A percentile compares a stretch with the other conserved stretches of the same genome.
Conservation (phyloP, 2,329 filamentous ascomycete species). For the Elsinoe perseae region DNA sequence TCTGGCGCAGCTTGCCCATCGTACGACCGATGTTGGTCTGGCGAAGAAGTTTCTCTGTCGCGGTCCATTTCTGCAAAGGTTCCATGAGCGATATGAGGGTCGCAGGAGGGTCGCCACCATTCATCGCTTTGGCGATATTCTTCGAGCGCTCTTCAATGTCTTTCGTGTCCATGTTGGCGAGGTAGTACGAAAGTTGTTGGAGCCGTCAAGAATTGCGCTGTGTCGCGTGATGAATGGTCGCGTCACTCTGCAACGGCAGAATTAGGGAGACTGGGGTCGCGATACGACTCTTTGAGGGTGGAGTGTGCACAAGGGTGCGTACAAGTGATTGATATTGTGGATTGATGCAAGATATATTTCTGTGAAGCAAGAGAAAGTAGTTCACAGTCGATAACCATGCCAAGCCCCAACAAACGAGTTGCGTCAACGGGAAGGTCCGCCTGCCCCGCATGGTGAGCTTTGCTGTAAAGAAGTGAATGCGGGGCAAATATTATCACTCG, state of each 20-base stretch:
- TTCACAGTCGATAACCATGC: background rate
- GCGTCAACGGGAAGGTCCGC: background rate
- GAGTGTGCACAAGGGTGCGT: too few relatives aligned
- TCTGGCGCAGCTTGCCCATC: constrained; percentile 75
- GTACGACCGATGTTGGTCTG: constrained; percentile 86
- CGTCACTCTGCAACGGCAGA: background rate
- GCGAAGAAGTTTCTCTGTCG: constrained; percentile 83
- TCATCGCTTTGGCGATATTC: constrained; percentile 70
- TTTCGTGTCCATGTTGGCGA: constrained; percentile 62
- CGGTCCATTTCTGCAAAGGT: constrained; percentile 70
- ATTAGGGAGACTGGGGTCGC: too few relatives aligned
- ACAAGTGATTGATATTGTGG: background rate
- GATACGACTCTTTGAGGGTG: too few relatives aligned
- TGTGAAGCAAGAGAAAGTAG: background rate
- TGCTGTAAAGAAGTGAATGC: background rate
- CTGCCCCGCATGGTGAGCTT: background rate
- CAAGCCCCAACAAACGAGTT: background rate
- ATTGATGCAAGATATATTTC: background rate
- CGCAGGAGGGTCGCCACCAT: constrained; percentile 63
- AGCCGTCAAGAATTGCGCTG: background rate
- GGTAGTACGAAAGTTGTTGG: background rate
- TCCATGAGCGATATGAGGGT: constrained; percentile 67
- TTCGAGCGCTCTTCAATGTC: constrained; percentile 71
- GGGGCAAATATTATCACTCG: background rate
- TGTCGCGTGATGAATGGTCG: background rate